These are phyloP conservation scores for Xerocomus brunneocitrinus DNA, from an alignment of 768 basidiomycete genomes.

Conservation along the genomic window DNA sequence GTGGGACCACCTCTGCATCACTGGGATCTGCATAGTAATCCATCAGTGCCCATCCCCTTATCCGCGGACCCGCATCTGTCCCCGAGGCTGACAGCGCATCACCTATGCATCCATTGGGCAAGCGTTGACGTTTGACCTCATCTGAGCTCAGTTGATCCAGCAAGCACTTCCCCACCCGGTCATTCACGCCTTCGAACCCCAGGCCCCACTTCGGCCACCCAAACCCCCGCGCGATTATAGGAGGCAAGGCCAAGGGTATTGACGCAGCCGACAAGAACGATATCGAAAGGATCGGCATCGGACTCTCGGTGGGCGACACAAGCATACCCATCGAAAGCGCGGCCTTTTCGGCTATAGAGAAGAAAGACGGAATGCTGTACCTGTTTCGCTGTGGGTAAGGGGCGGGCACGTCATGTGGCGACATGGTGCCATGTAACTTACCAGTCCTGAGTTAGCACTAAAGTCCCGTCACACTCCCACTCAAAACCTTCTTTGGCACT, in stretches of 20 bases:
- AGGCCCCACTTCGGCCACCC: slow-evolving; percentile 75
- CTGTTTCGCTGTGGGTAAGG: slow-evolving; percentile 35
- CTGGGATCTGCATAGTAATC: slow-evolving; percentile 66
- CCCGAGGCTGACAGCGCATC: not conserved
- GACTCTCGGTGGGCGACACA: slow-evolving; percentile 33
- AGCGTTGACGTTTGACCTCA: not conserved
- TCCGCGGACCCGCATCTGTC: slow-evolving; percentile 30
- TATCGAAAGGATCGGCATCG: slow-evolving; percentile 56
- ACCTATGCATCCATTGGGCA: not conserved
- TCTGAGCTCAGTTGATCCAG: slow-evolving; percentile 42
- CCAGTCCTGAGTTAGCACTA: slow-evolving; percentile 85
- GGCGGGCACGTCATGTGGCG: not conserved
- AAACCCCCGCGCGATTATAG: slow-evolving; percentile 73
- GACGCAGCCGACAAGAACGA: slow-evolving; percentile 79
- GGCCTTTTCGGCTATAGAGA: slow-evolving; percentile 82
- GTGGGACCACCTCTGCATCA: slow-evolving; percentile 49
- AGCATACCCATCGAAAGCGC: slow-evolving; percentile 52
- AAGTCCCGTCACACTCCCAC: slow-evolving; percentile 69
- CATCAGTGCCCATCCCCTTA: slow-evolving; percentile 73
- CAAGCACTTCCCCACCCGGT: slow-evolving; percentile 67
- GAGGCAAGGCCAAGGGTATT: slow-evolving; percentile 77
- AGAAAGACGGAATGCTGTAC: slow-evolving; percentile 77
- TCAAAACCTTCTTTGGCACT: slow-evolving; percentile 66
- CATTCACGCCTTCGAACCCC: slow-evolving; percentile 86
- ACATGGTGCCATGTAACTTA: slow-evolving; percentile 28